Percentiles rank a stretch among this genome's conserved stretches.
Evolutionary conservation across 1,284 basidiomycete species (phyloP).

Genomic region (Flammula alnicola): DNA sequence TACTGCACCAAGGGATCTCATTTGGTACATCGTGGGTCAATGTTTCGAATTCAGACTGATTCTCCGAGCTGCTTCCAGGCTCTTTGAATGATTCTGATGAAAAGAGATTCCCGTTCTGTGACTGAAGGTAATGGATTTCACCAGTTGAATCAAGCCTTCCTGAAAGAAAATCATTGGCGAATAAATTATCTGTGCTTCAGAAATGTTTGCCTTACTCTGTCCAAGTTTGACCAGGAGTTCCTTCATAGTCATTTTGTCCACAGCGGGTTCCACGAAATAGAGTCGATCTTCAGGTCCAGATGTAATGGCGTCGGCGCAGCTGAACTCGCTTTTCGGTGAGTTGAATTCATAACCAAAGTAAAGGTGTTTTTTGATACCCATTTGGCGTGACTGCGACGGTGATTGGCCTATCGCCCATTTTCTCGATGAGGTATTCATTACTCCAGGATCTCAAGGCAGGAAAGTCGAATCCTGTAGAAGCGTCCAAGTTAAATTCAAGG

Average conservation of each 20-base stretch:
- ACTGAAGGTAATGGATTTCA: slow-evolving; percentile 80
- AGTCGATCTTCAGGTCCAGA: slow-evolving; percentile 53
- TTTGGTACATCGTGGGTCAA: slow-evolving; percentile 67
- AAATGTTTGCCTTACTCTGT: slow-evolving; percentile 28
- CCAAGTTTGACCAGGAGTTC: slow-evolving; percentile 57
- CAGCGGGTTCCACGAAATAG: slow-evolving; percentile 82
- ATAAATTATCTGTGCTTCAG: not conserved
- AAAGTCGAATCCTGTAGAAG: slow-evolving; percentile 43
- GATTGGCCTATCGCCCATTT: slow-evolving; percentile 59
- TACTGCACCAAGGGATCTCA: slow-evolving; percentile 75
- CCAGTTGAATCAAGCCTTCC: slow-evolving; percentile 26
- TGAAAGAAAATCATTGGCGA: not conserved
- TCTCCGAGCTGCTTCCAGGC: slow-evolving; percentile 23
- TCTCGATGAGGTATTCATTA: slow-evolving; percentile 60
- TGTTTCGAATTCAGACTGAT: slow-evolving; percentile 61
- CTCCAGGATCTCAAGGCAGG: slow-evolving; percentile 58
- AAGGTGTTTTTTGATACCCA: slow-evolving; percentile 55
- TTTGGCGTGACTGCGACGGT: slow-evolving; percentile 85
- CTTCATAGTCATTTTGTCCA: slow-evolving; percentile 68
- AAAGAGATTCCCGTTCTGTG: slow-evolving; percentile 89
- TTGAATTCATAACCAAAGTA: not conserved
- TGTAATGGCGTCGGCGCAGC: slow-evolving; percentile 81
- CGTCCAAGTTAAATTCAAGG: not conserved
- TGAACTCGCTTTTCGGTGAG: slow-evolving; percentile 31
- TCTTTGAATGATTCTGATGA: slow-evolving; percentile 43